Conservation (phyloP, 2,329 filamentous ascomycete genomes). For the Podosphaera xanthii region DNA sequence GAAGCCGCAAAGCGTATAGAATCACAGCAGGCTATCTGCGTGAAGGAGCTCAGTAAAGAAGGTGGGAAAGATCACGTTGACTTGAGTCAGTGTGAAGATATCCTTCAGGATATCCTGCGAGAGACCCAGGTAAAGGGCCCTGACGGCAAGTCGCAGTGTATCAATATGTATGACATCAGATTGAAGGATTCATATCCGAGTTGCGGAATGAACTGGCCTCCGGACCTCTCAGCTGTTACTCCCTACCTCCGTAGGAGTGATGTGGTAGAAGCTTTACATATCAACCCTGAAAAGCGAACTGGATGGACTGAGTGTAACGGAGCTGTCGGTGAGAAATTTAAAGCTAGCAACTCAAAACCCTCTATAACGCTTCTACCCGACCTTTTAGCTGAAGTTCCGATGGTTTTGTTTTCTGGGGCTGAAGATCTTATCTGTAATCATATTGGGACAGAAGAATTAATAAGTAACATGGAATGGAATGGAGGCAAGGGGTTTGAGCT, state of each 20-base stretch:
- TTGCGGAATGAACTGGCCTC: constrained; percentile 96
- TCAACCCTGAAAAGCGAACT: constrained; percentile 57
- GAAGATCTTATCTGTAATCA: constrained; percentile 96
- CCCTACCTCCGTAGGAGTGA: constrained; percentile 71
- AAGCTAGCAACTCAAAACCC: constrained; percentile 45
- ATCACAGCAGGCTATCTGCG: constrained; percentile 43
- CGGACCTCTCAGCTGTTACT: constrained; percentile 53
- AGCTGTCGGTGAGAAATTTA: constrained; percentile 51
- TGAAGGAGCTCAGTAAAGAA: constrained; percentile 33
- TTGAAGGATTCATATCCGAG: constrained; percentile 57
- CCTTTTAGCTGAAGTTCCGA: constrained; percentile 51
- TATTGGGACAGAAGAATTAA: constrained; percentile 74
- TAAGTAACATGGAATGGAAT: constrained; percentile 79
- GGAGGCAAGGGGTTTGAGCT: constrained; percentile 79
- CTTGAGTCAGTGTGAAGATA: constrained; percentile 46
- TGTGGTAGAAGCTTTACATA: constrained; percentile 58
- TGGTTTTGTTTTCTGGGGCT: constrained; percentile 79
- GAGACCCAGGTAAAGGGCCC: constrained; percentile 33
- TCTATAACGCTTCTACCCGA: constrained; percentile 54
- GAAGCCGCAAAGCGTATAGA: constrained; percentile 43
- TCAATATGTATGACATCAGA: constrained; percentile 95
- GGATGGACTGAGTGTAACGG: constrained; percentile 87
- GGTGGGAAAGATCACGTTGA: constrained; percentile 41
- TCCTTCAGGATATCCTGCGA: constrained; percentile 50
- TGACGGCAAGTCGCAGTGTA: constrained; percentile 34